phyloP scores from a whole-genome alignment of 768 basidiomycete species.

The Zangia roseola region DNA sequence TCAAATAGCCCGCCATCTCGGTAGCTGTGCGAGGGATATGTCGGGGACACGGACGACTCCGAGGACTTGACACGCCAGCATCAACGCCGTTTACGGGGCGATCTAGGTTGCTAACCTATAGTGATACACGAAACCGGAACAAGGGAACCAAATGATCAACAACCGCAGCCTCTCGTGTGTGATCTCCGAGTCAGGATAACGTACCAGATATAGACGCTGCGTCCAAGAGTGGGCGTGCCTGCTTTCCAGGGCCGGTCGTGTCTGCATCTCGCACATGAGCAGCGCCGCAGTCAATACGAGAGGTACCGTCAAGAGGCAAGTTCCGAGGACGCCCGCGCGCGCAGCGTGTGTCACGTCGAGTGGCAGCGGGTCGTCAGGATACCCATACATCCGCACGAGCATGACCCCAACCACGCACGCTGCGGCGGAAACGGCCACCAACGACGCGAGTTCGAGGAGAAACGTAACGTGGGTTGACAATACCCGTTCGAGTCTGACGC shows the following conservation, averaged over 20 bases:
- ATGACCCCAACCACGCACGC: slow-evolving; percentile 9
- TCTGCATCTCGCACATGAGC: slow-evolving; percentile 4
- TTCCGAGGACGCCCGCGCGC: slow-evolving; percentile 13
- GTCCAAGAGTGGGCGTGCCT: no score
- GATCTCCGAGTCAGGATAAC: no score
- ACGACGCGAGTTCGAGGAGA: slow-evolving; percentile 10
- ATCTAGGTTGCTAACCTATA: neutral
- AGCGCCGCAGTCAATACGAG: slow-evolving; percentile 5
- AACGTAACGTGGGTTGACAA: neutral
- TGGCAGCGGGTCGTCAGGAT: neutral
- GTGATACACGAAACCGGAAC: no score
- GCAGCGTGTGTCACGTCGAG: slow-evolving; percentile 16
- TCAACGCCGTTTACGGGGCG: neutral
- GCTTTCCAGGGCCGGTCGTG: neutral
- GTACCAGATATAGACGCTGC: slow-evolving; percentile 1
- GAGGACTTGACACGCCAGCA: neutral
- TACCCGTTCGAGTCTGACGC: neutral
- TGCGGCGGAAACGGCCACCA: slow-evolving; percentile 13
- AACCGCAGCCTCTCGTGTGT: no score
- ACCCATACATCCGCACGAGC: neutral
- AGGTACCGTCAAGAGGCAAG: slow-evolving; percentile 6
- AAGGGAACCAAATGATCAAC: no score
- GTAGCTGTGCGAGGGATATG: slow-evolving; percentile 9
- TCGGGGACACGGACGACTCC: neutral
- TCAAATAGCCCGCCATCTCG: slow-evolving; percentile 11